phyloP scores from a whole-genome alignment of 1,284 basidiomycete genomes.

The Rhizopogon parksii region DNA sequence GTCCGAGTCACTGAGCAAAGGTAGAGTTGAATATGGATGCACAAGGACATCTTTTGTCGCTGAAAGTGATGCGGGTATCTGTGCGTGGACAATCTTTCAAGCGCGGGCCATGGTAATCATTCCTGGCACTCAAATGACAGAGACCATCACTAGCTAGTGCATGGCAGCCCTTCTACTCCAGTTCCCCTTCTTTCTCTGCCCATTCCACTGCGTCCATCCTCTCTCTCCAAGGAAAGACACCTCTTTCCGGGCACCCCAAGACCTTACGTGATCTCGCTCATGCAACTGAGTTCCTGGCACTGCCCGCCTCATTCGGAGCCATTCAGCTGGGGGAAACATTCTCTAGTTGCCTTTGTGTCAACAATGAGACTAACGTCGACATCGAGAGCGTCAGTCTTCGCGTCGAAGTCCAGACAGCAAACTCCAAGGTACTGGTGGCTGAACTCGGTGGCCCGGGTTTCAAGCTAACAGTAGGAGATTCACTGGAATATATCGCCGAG shows the following conservation, averaged over 20 bases:
- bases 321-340: slow-evolving; percentile 81
- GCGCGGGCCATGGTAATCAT: slow-evolving; percentile 3
- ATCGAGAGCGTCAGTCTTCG: slow-evolving; percentile 53
- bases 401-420: slow-evolving; percentile 74
- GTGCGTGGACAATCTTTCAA: slow-evolving; percentile 38
- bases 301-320: slow-evolving; percentile 71
- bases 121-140: slow-evolving; percentile 30
- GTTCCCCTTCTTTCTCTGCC: slow-evolving; percentile 68
- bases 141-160: slow-evolving; percentile 65
- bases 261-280: slow-evolving; percentile 72
- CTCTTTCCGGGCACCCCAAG: slow-evolving; percentile 67
- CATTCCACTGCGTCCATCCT: slow-evolving; percentile 69
- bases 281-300: slow-evolving; percentile 62
- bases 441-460: slow-evolving; percentile 53
- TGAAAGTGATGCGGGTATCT: slow-evolving; percentile 78
- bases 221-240: slow-evolving; percentile 67
- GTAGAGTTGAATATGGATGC: slow-evolving; percentile 32
- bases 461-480: slow-evolving; percentile 45
- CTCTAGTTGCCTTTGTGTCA: slow-evolving; percentile 69
- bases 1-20: too few species aligned
- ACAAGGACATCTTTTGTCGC: slow-evolving; percentile 56
- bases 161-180: slow-evolving; percentile 82
- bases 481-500: slow-evolving; percentile 57
- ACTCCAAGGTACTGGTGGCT: slow-evolving; percentile 52
- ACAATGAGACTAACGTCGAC: slow-evolving; percentile 62